A percentile compares a stretch with the other conserved stretches of the same genome.
phyloP scores from a whole-genome alignment of 139 green algal genomes.

The Coelastrella sp. region DNA sequence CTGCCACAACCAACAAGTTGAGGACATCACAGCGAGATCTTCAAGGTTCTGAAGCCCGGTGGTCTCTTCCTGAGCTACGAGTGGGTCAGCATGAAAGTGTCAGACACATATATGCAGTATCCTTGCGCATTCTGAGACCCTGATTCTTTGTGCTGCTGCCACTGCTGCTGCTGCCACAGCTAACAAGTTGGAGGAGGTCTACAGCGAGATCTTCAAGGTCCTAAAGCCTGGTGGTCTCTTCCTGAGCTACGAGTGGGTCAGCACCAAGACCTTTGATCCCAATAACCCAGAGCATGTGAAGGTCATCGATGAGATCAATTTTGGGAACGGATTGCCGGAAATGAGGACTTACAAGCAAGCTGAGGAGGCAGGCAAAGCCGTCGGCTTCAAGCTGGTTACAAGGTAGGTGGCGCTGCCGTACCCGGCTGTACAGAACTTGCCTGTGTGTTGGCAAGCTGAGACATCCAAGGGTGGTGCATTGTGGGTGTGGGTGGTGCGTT shows the following conservation, averaged over 20 bases:
- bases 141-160: not conserved
- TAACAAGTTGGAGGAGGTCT: slow-evolving; percentile 83
- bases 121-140: not conserved
- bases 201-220: slow-evolving; percentile 92
- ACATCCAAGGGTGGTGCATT: too few species aligned
- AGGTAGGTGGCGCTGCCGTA: slow-evolving; percentile 23
- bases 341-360: slow-evolving; percentile 90
- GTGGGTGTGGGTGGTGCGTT: too few species aligned
- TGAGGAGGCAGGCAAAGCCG: slow-evolving; percentile 74
- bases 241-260: slow-evolving; percentile 97
- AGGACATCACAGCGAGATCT: slow-evolving; percentile 92
- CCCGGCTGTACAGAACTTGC: too few species aligned
- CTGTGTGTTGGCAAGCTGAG: too few species aligned
- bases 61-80: slow-evolving; percentile 93
- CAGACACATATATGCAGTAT: not conserved
- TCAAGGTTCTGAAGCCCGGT: slow-evolving; percentile 95
- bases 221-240: slow-evolving; percentile 95
- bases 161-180: slow-evolving; percentile 47
- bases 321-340: slow-evolving; percentile 97
- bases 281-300: slow-evolving; percentile 89
- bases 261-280: slow-evolving; percentile 88
- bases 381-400: slow-evolving; percentile 43
- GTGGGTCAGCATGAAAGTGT: slow-evolving; percentile 90
- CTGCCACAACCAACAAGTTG: slow-evolving; percentile 54
- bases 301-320: slow-evolving; percentile 98